Conservation (phyloP, 2,329 filamentous ascomycete genomes). For the Talaromyces funiculosus region DNA sequence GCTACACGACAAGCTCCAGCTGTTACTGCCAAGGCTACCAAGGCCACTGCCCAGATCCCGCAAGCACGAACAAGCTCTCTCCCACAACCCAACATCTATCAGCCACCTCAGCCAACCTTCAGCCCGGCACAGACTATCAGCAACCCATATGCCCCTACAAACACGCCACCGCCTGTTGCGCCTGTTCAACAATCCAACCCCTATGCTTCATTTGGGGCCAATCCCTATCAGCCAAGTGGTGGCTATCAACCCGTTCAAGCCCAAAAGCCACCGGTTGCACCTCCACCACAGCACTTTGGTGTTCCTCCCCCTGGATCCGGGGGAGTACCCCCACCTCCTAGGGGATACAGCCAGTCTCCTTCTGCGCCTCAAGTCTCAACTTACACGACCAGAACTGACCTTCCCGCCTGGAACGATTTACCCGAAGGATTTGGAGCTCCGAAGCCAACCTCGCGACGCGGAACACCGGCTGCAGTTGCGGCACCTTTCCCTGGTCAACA, state of each 20-base stretch:
- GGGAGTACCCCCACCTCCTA: constrained; percentile 55
- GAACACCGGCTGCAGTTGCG: constrained; percentile 62
- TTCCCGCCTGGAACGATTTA: constrained; percentile 89
- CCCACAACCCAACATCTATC: constrained; percentile 33
- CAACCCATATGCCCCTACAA: constrained; percentile 35
- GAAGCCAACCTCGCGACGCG: constrained; percentile 64
- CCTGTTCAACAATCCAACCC: constrained; percentile 37
- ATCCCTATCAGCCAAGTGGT: constrained; percentile 20
- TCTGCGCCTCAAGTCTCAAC: constrained; percentile 59
- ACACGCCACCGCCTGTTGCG: constrained; percentile 37
- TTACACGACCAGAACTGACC: constrained; percentile 57
- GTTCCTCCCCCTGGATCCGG: constrained; percentile 40
- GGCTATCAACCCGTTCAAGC: constrained; percentile 56
- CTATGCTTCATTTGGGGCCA: constrained; percentile 41
- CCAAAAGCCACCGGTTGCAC: constrained; percentile 28
- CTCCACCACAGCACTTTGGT: constrained; percentile 35
- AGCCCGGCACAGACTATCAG: constrained; percentile 26
- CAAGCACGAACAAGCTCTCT: constrained; percentile 23
- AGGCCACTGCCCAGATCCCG: constrained; percentile 37
- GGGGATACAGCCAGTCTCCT: constrained; percentile 62
- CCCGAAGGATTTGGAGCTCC: constrained; percentile 63
- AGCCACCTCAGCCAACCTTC: constrained; percentile 29
- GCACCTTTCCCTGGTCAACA: constrained; percentile 69
- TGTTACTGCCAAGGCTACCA: constrained; percentile 37
- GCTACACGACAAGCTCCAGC: constrained; percentile 63